Evolutionary conservation across 2,329 filamentous ascomycete genomes (phyloP), one percentile per base, ranked within the genome.

Genomic region (Neurospora sp.): DNA sequence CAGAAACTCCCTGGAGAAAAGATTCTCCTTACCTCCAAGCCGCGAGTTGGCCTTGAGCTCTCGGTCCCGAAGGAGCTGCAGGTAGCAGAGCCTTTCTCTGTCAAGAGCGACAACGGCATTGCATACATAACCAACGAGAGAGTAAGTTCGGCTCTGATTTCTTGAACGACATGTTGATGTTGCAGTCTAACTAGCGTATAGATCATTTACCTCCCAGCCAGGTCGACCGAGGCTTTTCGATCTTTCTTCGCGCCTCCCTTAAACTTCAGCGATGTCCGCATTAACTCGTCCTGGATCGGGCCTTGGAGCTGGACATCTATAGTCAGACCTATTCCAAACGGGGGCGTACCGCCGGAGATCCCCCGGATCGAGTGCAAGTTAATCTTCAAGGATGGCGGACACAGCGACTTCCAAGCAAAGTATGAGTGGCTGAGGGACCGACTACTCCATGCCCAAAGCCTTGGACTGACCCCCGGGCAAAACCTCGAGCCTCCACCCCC

Each of bases 371-470:
- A 96, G 76, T 80, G 97, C 74, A 93, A 92, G 78, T 86, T 97
- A 76, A 93, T 90, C 28, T 98, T 98, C 83, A 94, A 93, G 78
- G 94, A 98, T 72, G 95, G 95, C 62, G 95, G 95, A n/a, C 94
- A 94, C 70, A 96, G 91, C 79, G 93, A 97, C 75, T 98, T 97
- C 77, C 90, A 94, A 76, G 87, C 88, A 67, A 88, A 88, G 68
- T 97, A 94, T 77, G 92, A 96, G 76, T 86, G 91, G 69, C 89
- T 97, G 73, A 93, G 92, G 77, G 94, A 97, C 77, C 87, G 93
- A 6, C 82, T 97, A 69, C 87, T 91, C 73, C 92, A 97, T 76
- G 92, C 90, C 8, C 88, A 93, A 43, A 92, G 96, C 69, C 86
- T 91, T 70, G 89, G 90, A 39, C 82, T 89, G 69, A 90, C 91